phyloP scores from a whole-genome alignment of 2,329 filamentous ascomycete species.

The Orbilia quercus region DNA sequence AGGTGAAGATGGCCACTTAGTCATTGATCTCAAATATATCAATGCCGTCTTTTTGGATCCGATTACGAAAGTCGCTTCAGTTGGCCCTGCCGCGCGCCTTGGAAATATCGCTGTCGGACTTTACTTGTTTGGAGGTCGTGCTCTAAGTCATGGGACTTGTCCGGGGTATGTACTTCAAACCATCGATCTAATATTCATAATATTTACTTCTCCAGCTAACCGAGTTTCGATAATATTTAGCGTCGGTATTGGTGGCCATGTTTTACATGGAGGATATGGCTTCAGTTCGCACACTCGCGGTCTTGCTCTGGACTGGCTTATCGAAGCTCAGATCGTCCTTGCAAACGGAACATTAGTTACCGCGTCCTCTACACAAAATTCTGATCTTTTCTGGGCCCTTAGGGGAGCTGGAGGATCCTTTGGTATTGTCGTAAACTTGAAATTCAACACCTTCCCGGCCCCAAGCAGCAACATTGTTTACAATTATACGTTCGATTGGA shows the following conservation, averaged over 20 bases:
- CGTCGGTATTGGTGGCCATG: slow-evolving; percentile 66
- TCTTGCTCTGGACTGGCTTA: slow-evolving; percentile 68
- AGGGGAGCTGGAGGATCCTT: slow-evolving; percentile 71
- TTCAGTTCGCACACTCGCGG: slow-evolving; percentile 73
- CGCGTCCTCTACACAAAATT: slow-evolving; percentile 66
- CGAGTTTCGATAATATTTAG: too few relatives aligned
- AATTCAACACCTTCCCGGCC: slow-evolving; percentile 69
- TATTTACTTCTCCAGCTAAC: too few relatives aligned
- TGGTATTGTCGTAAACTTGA: slow-evolving; percentile 71
- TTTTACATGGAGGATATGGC: slow-evolving; percentile 69
- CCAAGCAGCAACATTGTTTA: slow-evolving; percentile 71
- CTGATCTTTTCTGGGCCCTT: slow-evolving; percentile 70
- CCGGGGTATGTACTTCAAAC: slow-evolving; percentile 63
- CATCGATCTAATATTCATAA: too few relatives aligned
- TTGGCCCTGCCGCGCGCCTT: slow-evolving; percentile 69
- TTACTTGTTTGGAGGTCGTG: slow-evolving; percentile 66
- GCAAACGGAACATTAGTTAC: slow-evolving; percentile 68
- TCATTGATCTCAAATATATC: slow-evolving; percentile 70
- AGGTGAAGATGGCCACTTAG: slow-evolving; percentile 67
- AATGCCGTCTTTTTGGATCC: slow-evolving; percentile 69
- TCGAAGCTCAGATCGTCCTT: slow-evolving; percentile 71
- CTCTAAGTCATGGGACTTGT: slow-evolving; percentile 72
- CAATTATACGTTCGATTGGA: slow-evolving; percentile 69
- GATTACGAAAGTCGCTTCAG: slow-evolving; percentile 68
- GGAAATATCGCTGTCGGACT: slow-evolving; percentile 68